These are phyloP conservation scores for Gossypium stocksii DNA, from an alignment of 345 rosid species.

Conservation along the genomic window DNA sequence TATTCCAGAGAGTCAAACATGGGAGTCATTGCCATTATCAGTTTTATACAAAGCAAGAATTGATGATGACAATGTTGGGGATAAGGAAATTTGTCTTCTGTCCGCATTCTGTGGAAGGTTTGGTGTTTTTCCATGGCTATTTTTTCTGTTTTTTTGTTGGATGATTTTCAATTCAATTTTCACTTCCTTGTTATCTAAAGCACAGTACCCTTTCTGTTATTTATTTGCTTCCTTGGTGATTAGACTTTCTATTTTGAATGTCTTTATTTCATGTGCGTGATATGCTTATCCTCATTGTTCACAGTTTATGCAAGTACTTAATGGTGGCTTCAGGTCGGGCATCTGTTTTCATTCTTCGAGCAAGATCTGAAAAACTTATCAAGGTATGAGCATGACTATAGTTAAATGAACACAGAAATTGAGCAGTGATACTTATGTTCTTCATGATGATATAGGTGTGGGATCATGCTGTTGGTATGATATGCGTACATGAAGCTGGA, in stretches of 20 bases:
- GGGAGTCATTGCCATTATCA: slow-evolving; percentile 74
- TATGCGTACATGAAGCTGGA: slow-evolving; percentile 87
- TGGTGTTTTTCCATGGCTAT: slow-evolving; percentile 8
- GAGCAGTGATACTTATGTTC: slow-evolving; percentile 5
- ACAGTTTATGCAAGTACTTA: slow-evolving; percentile 63
- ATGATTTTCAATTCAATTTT: background rate
- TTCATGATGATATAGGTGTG: slow-evolving; percentile 47
- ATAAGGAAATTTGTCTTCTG: slow-evolving; percentile 53
- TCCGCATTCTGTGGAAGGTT: slow-evolving; percentile 79
- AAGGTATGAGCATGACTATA: slow-evolving; percentile 31
- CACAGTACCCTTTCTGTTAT: background rate
- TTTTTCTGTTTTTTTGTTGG: background rate
- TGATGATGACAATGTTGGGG: slow-evolving; percentile 34
- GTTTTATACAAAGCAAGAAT: slow-evolving; percentile 35
- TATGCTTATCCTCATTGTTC: background rate
- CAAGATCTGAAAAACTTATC: slow-evolving; percentile 27
- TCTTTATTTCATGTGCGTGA: slow-evolving; percentile 6
- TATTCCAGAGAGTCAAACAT: slow-evolving; percentile 69
- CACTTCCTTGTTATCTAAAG: background rate
- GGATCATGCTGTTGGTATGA: slow-evolving; percentile 94
- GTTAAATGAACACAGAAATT: background rate
- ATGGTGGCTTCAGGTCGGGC: slow-evolving; percentile 65
- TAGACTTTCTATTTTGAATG: background rate
- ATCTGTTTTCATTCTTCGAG: slow-evolving; percentile 40
- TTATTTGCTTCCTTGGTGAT: slow-evolving; percentile 1